Base-by-base conservation (phyloP, 179 eudicot species). In the Silene vulgaris region DNA sequence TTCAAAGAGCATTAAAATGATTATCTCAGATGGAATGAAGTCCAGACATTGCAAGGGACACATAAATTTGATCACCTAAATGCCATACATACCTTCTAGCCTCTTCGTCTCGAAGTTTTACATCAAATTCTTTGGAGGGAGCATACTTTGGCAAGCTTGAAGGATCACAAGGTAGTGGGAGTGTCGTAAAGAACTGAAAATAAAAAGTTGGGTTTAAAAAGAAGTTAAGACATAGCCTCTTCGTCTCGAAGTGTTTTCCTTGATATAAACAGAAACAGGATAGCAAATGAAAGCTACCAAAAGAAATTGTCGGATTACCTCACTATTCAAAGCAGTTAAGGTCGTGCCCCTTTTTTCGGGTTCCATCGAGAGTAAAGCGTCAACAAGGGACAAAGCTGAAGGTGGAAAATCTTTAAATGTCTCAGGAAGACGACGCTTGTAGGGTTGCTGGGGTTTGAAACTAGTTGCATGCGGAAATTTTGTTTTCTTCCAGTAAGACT, bases 81-180 rank as follows among this genome's bases (percentile, higher is more conserved):
- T 11, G 23, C 7, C 6, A 48, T 17, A 75, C 45, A 45, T 76
- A 84, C 89, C 89, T 84, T 86, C 80, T 82, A 14, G 78, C 80
- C 67, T 84, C 86, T 74, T 86, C 89, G 20, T 82, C 87, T 72
- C 82, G 83, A 76, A 80, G 74, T 75, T 84, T 86, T 62, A 79
- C 83, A 73, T 86, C 87, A 8, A 76, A 70, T 72, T 86, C 89
- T 78, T 86, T 86, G 0, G 85, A 78, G 3, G 89, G 87, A 69
- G 84, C 74, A 70, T 72, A 86, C 65, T 84, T 84, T 19, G 89
- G 89, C 71, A 86, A 80, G 73, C 81, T 74, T 43, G 85, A 84
- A 7, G 86, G 89, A 74, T 80, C 87, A 75, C 87, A 86, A 43
- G 87, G 86, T 71, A 82, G 86, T 14, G 89, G 89, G 23, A 28